Percentiles rank a stretch among this genome's conserved stretches.
These are phyloP conservation scores for Hypoxylon sp. DNA, from an alignment of 2,329 filamentous ascomycete species.

Conservation along the genomic window DNA sequence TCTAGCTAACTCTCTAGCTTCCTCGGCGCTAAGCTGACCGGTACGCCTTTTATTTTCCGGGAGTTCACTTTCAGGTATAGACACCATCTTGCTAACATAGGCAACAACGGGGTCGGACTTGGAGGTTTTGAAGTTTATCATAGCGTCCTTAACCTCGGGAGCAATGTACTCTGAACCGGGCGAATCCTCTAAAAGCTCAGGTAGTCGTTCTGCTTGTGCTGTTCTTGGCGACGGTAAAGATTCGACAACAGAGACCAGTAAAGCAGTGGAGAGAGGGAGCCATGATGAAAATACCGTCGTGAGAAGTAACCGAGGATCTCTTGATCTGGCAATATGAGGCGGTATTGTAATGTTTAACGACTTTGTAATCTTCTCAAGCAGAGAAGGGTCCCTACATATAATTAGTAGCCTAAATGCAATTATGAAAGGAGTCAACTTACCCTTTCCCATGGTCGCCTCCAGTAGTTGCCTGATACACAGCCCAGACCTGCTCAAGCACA, in stretches of 20 bases:
- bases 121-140: conserved; percentile 82
- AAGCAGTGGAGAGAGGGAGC: conserved; percentile 91
- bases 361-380: conserved; percentile 96
- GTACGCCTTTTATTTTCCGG: conserved; percentile 83
- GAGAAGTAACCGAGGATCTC: conserved; percentile 86
- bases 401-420: conserved; percentile 20
- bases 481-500: conserved; percentile 96
- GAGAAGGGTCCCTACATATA: conserved; percentile 74
- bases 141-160: conserved; percentile 79
- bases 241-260: conserved; percentile 94
- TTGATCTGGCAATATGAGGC: conserved; percentile 85
- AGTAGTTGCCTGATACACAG: conserved; percentile 90
- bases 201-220: conserved; percentile 85
- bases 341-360: conserved; percentile 87
- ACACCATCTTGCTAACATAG: conserved; percentile 99
- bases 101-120: conserved; percentile 85
- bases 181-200: conserved; percentile 82
- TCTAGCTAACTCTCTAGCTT: conserved; percentile 88
- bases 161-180: conserved; percentile 83
- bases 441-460: conserved; percentile 87
- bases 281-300: conserved; percentile 90
- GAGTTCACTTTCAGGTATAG: conserved; percentile 91
- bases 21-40: conserved; percentile 85
- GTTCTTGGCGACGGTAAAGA: conserved; percentile 86
- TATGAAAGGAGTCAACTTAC: conserved; percentile 62